A percentile compares a stretch with the other conserved stretches of the same genome.
Conservation (phyloP, 2,329 filamentous ascomycete genomes). For the Bipolaris zeicola region DNA sequence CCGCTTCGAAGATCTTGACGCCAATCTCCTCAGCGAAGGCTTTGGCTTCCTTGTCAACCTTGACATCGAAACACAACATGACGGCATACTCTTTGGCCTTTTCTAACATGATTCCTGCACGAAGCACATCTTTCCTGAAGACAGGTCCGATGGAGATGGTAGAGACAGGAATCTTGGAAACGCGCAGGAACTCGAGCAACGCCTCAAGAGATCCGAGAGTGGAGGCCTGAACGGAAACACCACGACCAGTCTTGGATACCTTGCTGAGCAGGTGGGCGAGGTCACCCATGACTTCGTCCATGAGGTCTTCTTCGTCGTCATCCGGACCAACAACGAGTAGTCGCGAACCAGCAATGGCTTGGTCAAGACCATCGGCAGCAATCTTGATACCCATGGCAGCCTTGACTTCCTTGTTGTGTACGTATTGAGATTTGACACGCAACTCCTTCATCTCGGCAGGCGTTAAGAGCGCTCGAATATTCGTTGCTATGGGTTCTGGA, state of each 20-base stretch:
- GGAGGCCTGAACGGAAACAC: slow-evolving; percentile 96
- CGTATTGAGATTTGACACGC: slow-evolving; percentile 92
- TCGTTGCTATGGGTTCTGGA: slow-evolving; percentile 94
- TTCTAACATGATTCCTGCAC: slow-evolving; percentile 91
- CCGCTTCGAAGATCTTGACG: slow-evolving; percentile 96
- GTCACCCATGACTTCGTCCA: slow-evolving; percentile 95
- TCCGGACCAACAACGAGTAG: slow-evolving; percentile 92
- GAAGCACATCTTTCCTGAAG: slow-evolving; percentile 97
- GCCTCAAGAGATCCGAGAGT: slow-evolving; percentile 97
- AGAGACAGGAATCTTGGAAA: slow-evolving; percentile 94
- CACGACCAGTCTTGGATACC: slow-evolving; percentile 88
- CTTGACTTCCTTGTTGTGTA: slow-evolving; percentile 99
- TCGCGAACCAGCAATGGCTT: slow-evolving; percentile 93
- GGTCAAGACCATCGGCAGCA: slow-evolving; percentile 91
- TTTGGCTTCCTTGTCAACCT: slow-evolving; percentile 95
- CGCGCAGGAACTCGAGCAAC: slow-evolving; percentile 91
- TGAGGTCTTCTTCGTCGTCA: slow-evolving; percentile 95
- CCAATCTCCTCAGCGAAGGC: slow-evolving; percentile 90
- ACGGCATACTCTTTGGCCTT: slow-evolving; percentile 95
- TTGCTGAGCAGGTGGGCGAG: slow-evolving; percentile 88
- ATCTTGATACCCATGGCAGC: slow-evolving; percentile 99
- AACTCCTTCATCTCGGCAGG: slow-evolving; percentile 92
- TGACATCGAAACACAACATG: slow-evolving; percentile 99
- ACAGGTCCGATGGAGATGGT: slow-evolving; percentile 98
- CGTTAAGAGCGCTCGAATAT: slow-evolving; percentile 91